These are phyloP conservation scores for Cyphellophora europaea DNA, from an alignment of 2,329 filamentous ascomycete genomes.

Conservation along the genomic window DNA sequence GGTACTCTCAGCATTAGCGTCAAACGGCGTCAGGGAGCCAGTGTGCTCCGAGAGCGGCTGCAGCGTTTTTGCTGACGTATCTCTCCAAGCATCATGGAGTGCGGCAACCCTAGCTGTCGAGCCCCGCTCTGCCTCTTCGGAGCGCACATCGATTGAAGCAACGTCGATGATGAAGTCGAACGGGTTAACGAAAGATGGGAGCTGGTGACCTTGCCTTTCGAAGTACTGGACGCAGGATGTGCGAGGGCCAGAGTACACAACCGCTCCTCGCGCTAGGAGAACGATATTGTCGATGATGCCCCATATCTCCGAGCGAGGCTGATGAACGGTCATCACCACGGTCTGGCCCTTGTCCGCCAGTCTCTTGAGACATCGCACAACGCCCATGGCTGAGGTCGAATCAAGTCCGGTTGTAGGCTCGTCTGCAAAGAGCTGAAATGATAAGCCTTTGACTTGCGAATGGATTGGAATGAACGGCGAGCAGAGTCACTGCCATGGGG, in stretches of 20 bases:
- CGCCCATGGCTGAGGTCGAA: constrained; percentile 66
- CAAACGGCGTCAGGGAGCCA: constrained; percentile 1
- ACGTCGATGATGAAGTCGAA: constrained; percentile 69
- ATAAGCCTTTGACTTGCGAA: too few species aligned
- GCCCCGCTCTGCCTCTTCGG: constrained; percentile 52
- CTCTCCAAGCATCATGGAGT: constrained; percentile 52
- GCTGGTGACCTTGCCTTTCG: constrained; percentile 45
- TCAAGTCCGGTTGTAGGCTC: constrained; percentile 68
- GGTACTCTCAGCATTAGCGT: background rate
- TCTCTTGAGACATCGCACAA: constrained; percentile 59
- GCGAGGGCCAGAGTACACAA: constrained; percentile 57
- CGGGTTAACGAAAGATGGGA: constrained; percentile 67
- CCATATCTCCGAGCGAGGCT: constrained; percentile 73
- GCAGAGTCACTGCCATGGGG: too few species aligned
- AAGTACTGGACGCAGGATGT: constrained; percentile 57
- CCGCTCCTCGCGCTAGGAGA: constrained; percentile 56
- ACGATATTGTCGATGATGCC: constrained; percentile 64
- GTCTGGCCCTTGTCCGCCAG: constrained; percentile 59
- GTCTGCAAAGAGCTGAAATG: too few species aligned
- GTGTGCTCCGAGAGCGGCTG: background rate
- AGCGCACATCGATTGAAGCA: constrained; percentile 64
- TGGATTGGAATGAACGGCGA: too few species aligned
- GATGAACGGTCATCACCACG: constrained; percentile 59
- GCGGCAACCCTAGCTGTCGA: constrained; percentile 51
- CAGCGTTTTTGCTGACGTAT: background rate